Conservation (phyloP, 768 basidiomycete species). For the Boletus tylopilopsis region DNA sequence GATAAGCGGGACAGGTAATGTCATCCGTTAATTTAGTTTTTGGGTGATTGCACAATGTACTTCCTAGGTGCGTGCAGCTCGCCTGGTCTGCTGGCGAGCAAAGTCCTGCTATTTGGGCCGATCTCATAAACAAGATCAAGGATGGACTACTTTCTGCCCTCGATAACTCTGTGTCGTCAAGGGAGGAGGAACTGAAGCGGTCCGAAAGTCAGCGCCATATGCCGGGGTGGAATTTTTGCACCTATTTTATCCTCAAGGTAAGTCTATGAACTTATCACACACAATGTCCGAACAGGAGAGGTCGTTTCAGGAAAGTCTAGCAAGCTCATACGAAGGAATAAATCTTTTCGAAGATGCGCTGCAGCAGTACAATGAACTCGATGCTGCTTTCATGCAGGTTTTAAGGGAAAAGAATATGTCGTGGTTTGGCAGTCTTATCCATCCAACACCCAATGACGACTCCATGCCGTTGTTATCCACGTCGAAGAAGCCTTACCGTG, state of each 20-base stretch:
- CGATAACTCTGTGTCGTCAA: conserved; percentile 67
- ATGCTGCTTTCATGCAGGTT: conserved; percentile 73
- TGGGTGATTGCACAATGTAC: conserved; percentile 14
- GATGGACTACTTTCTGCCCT: conserved; percentile 85
- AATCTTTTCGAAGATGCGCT: conserved; percentile 87
- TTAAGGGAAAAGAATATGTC: conserved; percentile 79
- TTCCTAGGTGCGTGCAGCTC: conserved; percentile 72
- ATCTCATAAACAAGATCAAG: conserved; percentile 84
- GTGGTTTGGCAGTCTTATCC: conserved; percentile 89
- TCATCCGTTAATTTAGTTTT: conserved; percentile 2
- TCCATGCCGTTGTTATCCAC: conserved; percentile 75
- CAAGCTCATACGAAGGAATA: conserved; percentile 88
- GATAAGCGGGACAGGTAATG: conserved; percentile 77
- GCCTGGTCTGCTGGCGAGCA: conserved; percentile 69
- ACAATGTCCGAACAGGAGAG: neutral
- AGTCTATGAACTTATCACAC: conserved; percentile 12
- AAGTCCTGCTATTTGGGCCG: conserved; percentile 82
- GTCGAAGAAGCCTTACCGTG: conserved; percentile 80
- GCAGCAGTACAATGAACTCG: conserved; percentile 87
- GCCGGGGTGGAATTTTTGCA: conserved; percentile 99
- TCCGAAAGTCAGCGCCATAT: conserved; percentile 87
- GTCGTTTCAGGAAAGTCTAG: conserved; percentile 78
- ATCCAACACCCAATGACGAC: conserved; percentile 68
- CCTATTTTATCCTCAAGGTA: conserved; percentile 94
- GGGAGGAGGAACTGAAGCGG: conserved; percentile 88